phyloP scores from a whole-genome alignment of 345 rosid species.

The Dimocarpus longan region DNA sequence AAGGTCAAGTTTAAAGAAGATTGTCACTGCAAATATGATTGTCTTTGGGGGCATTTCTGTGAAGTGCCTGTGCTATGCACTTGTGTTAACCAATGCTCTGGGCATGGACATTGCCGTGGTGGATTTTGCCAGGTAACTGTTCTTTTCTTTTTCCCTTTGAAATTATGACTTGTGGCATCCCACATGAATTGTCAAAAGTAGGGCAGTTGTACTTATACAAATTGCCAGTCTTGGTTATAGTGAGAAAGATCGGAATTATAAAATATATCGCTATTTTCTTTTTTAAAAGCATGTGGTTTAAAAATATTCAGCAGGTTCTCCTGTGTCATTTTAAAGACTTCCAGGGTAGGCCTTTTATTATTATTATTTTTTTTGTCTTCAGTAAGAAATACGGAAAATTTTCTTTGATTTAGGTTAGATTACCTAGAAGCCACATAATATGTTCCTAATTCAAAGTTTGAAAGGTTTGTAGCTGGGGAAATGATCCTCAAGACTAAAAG shows the following conservation, averaged over 20 bases:
- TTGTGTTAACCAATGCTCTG: constrained; percentile 91
- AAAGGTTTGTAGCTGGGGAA: not conserved
- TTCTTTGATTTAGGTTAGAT: not conserved
- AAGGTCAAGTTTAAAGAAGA: constrained; percentile 71
- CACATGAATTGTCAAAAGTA: constrained; percentile 11
- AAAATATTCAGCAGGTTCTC: not conserved
- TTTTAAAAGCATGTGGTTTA: not conserved
- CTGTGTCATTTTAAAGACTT: not conserved
- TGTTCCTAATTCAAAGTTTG: not conserved
- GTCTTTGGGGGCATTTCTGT: constrained; percentile 82
- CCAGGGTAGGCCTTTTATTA: not conserved
- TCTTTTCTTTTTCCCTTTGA: constrained; percentile 13
- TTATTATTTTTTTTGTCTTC: not conserved
- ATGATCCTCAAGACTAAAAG: not conserved
- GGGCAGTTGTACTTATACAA: not conserved
- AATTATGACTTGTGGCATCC: not conserved
- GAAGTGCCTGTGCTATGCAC: constrained; percentile 78
- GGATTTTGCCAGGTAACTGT: constrained; percentile 86
- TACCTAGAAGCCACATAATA: not conserved
- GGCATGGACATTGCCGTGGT: constrained; percentile 86
- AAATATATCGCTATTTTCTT: not conserved
- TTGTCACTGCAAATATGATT: constrained; percentile 95
- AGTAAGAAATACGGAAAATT: not conserved
- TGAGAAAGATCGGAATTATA: not conserved
- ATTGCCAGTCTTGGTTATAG: not conserved